Evolutionary conservation across 805 yeast species (phyloP).

Genomic region (Wickerhamiella parazyma): DNA sequence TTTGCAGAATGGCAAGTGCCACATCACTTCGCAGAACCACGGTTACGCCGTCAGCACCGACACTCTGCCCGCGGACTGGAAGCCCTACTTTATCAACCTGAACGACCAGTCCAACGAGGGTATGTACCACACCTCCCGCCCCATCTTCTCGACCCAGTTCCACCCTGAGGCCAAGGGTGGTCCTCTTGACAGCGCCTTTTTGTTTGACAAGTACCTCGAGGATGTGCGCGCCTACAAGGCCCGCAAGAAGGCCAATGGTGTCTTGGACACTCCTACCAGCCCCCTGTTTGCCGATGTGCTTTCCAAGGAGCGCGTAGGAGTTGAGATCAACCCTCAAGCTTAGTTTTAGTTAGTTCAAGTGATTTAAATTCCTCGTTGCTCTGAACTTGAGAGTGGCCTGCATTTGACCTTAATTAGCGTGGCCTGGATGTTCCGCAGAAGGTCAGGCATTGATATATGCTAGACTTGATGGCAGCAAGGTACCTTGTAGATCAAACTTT

Average conservation of each 20-base stretch:
- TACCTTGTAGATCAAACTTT: no score
- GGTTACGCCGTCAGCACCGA: conserved; percentile 89
- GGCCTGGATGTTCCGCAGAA: no score
- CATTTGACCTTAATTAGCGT: no score
- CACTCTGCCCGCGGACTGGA: conserved; percentile 63
- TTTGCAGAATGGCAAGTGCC: conserved; percentile 80
- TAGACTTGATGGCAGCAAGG: no score
- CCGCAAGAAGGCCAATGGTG: conserved; percentile 31
- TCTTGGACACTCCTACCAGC: conserved; percentile 28
- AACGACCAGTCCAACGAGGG: conserved; percentile 97
- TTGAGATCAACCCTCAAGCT: conserved; percentile 28
- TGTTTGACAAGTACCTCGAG: conserved; percentile 80
- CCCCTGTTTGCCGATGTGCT: conserved; percentile 30
- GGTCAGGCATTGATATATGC: no score
- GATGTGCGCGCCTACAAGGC: conserved; percentile 47
- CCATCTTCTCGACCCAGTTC: conserved; percentile 93
- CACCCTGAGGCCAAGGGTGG: conserved; percentile 99
- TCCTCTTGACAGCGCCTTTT: conserved; percentile 80
- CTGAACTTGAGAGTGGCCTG: background rate
- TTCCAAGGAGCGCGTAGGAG: conserved; percentile 32
- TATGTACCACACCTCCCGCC: conserved; percentile 75
- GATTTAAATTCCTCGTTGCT: background rate
- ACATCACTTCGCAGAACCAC: conserved; percentile 97
- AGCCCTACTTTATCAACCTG: conserved; percentile 80
- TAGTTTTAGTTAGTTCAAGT: conserved; percentile 8